Evolutionary conservation across 2,329 filamentous ascomycete species (phyloP).

Genomic region (Raffaelea deltoideospora): DNA sequence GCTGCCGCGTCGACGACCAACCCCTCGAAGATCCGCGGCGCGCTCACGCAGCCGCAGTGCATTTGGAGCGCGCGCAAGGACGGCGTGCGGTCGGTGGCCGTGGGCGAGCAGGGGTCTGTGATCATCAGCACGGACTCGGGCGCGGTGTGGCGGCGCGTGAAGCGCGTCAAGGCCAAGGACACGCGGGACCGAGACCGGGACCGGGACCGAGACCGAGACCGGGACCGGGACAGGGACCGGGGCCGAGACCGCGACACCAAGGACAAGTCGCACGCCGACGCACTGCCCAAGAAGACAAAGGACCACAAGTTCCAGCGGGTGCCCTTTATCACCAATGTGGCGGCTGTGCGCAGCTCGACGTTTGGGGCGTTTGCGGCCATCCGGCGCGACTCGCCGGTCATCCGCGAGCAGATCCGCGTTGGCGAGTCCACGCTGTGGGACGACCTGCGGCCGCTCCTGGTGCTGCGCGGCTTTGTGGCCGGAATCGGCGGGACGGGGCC

Average conservation of each 20-base stretch:
- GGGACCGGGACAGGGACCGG: slow-evolving; percentile 8
- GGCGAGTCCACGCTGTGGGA: slow-evolving; percentile 56
- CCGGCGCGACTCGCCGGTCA: slow-evolving; percentile 70
- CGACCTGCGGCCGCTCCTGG: slow-evolving; percentile 55
- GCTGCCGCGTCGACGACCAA: slow-evolving; percentile 70
- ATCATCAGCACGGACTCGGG: slow-evolving; percentile 88
- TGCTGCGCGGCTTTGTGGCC: slow-evolving; percentile 45
- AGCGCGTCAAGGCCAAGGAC: slow-evolving; percentile 66
- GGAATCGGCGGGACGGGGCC: slow-evolving; percentile 15
- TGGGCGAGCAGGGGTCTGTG: slow-evolving; percentile 86
- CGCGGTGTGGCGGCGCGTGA: slow-evolving; percentile 81
- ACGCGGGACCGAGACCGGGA: slow-evolving; percentile 24
- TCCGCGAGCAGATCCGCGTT: slow-evolving; percentile 54
- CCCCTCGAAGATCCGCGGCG: slow-evolving; percentile 74
- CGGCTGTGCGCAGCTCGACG: slow-evolving; percentile 70
- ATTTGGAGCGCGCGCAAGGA: slow-evolving; percentile 85
- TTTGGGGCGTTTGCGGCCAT: slow-evolving; percentile 85
- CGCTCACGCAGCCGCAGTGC: slow-evolving; percentile 61
- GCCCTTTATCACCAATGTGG: slow-evolving; percentile 71
- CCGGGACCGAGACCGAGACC: not conserved
- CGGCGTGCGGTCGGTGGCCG: slow-evolving; percentile 70
- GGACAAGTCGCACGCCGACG: too few relatives aligned
- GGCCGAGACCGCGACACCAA: slow-evolving; percentile 36
- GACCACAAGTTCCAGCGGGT: slow-evolving; percentile 94
- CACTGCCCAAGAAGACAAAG: too few relatives aligned